Conservation (phyloP, 768 basidiomycete genomes). For the Cyathus striatus region DNA sequence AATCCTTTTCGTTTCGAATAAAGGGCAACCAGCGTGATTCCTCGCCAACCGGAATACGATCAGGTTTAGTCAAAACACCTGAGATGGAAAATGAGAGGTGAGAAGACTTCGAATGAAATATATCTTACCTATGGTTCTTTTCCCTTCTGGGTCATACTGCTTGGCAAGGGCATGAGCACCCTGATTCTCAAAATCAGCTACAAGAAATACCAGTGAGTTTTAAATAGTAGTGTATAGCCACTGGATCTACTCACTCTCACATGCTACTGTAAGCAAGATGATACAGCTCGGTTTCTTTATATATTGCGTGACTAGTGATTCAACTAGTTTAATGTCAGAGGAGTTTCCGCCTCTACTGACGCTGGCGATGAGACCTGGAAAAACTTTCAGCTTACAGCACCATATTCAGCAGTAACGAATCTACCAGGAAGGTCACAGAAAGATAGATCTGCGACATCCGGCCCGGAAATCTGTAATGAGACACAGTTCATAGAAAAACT, state of each 20-base stretch:
- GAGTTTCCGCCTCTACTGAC: conserved; percentile 39
- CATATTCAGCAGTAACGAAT: not conserved
- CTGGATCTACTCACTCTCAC: conserved; percentile 42
- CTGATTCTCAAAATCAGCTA: conserved; percentile 62
- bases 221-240: no score
- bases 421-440: conserved; percentile 55
- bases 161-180: conserved; percentile 55
- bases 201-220: not conserved
- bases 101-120: conserved; percentile 4
- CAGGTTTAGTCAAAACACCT: conserved; percentile 68
- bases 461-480: conserved; percentile 46
- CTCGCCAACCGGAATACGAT: conserved; percentile 47
- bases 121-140: conserved; percentile 63
- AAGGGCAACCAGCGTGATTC: conserved; percentile 46
- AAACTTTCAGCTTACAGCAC: not conserved
- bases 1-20: conserved; percentile 42
- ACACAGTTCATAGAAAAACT: conserved; percentile 48
- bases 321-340: conserved; percentile 50
- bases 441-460: conserved; percentile 48
- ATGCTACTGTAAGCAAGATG: conserved; percentile 46
- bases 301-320: conserved; percentile 43
- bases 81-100: not conserved
- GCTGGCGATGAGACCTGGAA: conserved; percentile 44
- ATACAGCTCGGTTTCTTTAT: conserved; percentile 51
- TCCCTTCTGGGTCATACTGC: conserved; percentile 45